Evolutionary conservation across 768 basidiomycete species (phyloP).

Genomic region (Termitomyces bulborhizus): DNA sequence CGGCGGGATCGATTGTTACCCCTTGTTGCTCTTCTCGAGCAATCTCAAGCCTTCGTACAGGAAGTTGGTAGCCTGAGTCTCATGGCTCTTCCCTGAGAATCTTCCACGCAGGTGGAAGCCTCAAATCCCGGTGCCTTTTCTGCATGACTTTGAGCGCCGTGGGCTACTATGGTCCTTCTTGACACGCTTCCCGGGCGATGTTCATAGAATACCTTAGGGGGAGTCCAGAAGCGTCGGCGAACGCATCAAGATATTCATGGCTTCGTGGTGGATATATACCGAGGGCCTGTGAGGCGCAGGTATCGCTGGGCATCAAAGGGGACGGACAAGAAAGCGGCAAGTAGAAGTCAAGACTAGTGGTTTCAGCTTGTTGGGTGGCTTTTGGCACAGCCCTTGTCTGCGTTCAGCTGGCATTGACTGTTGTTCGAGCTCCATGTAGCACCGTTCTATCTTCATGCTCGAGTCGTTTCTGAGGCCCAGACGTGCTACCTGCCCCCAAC

Average conservation of each 20-base stretch:
- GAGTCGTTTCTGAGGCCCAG: slow-evolving; percentile 7
- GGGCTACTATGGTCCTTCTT: slow-evolving; percentile 29
- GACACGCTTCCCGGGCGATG: slow-evolving; percentile 12
- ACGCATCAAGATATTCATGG: slow-evolving; percentile 52
- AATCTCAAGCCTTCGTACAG: slow-evolving; percentile 32
- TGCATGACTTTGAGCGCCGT: slow-evolving; percentile 45
- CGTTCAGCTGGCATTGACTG: slow-evolving; percentile 7
- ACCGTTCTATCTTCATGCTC: background rate
- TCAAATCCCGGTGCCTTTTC: slow-evolving; percentile 51
- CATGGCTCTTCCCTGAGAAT: slow-evolving; percentile 33
- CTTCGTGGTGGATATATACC: slow-evolving; percentile 28
- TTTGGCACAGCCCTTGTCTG: slow-evolving; percentile 21
- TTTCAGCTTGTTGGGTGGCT: slow-evolving; percentile 11
- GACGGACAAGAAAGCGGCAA: slow-evolving; percentile 24
- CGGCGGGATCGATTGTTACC: slow-evolving; percentile 2
- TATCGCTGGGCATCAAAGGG: slow-evolving; percentile 15
- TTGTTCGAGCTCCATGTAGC: slow-evolving; percentile 4
- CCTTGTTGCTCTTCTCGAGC: slow-evolving; percentile 1
- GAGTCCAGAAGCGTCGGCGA: slow-evolving; percentile 44
- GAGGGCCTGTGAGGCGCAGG: slow-evolving; percentile 5
- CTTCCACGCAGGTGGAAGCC: slow-evolving; percentile 13
- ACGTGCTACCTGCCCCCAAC: slow-evolving; percentile 30
- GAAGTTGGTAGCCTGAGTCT: slow-evolving; percentile 33
- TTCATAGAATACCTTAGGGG: slow-evolving; percentile 20
- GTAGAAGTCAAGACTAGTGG: slow-evolving; percentile 1